Percentiles rank a stretch among this genome's conserved stretches.
Conservation (phyloP, 2,329 filamentous ascomycete species). For the Arthrobotrys musiformis region DNA sequence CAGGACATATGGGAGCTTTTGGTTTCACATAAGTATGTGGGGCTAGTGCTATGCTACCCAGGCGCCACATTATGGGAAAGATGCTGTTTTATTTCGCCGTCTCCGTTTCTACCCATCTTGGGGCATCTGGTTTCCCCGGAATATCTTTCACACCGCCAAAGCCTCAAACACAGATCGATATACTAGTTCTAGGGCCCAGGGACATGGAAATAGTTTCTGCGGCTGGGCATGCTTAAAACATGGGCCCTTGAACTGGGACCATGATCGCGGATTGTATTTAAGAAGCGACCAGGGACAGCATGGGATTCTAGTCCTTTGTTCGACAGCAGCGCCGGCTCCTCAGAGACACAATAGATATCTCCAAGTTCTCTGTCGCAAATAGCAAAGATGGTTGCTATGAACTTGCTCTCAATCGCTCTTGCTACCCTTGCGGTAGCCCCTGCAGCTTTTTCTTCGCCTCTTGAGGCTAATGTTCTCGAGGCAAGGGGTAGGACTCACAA, state of each 20-base stretch:
- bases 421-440: conserved; percentile 32
- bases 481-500: conserved; percentile 39
- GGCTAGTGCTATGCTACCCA: not conserved
- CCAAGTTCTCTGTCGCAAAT: not conserved
- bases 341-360: not conserved
- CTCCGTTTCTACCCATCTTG: not conserved
- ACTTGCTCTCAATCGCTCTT: conserved; percentile 25
- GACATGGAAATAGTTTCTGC: conserved; percentile 49
- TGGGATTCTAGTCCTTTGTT: not conserved
- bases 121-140: conserved; percentile 9
- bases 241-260: not conserved
- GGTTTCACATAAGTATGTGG: not conserved
- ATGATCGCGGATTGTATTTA: conserved; percentile 29
- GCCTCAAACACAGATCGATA: not conserved
- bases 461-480: conserved; percentile 15
- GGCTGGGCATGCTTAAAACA: conserved; percentile 22
- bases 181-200: not conserved
- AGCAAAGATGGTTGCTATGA: conserved; percentile 25
- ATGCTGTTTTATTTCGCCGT: conserved; percentile 30
- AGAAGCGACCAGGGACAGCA: not conserved
- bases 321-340: conserved; percentile 15
- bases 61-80: not conserved
- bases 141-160: not conserved
- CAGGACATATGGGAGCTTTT: not conserved
- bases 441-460: conserved; percentile 29